Conservation (phyloP, 805 yeast species). For the Monosporozyma servazzii region DNA sequence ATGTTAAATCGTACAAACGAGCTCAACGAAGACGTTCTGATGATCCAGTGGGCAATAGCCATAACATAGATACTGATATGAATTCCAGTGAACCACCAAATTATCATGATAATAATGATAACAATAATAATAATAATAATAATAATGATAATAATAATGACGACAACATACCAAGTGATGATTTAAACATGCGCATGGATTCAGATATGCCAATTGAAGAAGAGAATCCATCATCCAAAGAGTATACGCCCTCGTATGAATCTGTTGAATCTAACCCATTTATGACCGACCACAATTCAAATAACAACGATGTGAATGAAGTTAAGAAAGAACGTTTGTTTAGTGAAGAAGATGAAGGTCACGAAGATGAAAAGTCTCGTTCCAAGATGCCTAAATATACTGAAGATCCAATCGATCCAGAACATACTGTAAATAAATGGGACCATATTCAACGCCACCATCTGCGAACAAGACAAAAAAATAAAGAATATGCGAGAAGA, state of each 20-base stretch:
- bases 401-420: not conserved
- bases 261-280: not conserved
- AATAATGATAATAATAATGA: no score
- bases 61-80: not conserved
- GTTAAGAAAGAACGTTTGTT: not conserved
- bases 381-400: not conserved
- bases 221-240: not conserved
- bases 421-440: not conserved
- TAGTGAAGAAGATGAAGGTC: not conserved
- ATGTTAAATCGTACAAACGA: conserved; percentile 20
- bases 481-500: conserved; percentile 11
- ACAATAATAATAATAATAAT: no score
- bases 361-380: not conserved
- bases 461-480: conserved; percentile 17
- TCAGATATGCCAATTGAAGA: not conserved
- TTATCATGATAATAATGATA: no score
- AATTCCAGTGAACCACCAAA: not conserved
- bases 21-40: not conserved
- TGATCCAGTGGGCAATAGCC: not conserved
- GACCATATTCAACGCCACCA: conserved; percentile 15
- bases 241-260: not conserved
- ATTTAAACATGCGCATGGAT: not conserved
- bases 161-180: not conserved
- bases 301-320: not conserved
- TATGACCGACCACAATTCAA: not conserved